A percentile compares a stretch with the other conserved stretches of the same genome.
Conservation (phyloP, 305 asterid species). For the Solanum hybrid region DNA sequence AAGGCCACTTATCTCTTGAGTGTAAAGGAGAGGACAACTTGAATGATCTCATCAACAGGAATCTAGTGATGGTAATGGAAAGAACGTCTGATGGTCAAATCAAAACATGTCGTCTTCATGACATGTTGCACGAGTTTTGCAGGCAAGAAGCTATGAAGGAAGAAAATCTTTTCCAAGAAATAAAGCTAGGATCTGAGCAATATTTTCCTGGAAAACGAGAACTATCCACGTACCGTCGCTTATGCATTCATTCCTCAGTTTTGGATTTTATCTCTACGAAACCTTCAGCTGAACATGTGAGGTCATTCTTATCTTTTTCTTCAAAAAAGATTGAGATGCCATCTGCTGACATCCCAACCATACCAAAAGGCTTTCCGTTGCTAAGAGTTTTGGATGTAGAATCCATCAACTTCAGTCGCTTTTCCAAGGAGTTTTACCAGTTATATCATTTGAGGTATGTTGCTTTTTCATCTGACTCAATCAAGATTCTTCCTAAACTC, state of each 20-base stretch:
- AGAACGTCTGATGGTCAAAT: conserved; percentile 19
- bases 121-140: conserved; percentile 15
- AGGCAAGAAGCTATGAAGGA: conserved; percentile 6
- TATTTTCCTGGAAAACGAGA: not conserved
- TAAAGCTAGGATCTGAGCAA: not conserved
- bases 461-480: conserved; percentile 11
- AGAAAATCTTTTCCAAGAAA: conserved; percentile 16
- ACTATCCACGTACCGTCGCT: conserved; percentile 11
- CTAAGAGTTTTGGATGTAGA: conserved; percentile 18
- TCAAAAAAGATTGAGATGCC: conserved; percentile 5
- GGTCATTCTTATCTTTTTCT: conserved; percentile 23
- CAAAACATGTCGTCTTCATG: conserved; percentile 21
- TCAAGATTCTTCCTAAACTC: conserved; percentile 4
- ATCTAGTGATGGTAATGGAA: conserved; percentile 16
- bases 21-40: conserved; percentile 17
- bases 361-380: conserved; percentile 13
- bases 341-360: not conserved
- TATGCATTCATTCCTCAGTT: conserved; percentile 11
- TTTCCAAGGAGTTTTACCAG: conserved; percentile 12
- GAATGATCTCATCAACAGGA: conserved; percentile 18
- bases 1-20: conserved; percentile 6
- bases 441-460: conserved; percentile 20
- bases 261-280: not conserved
- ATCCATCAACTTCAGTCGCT: conserved; percentile 7
- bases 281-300: conserved; percentile 7